Percentiles rank a stretch among this genome's conserved stretches.
phyloP scores from a whole-genome alignment of 805 yeast genomes.

The Kazachstania kunashirensis region DNA sequence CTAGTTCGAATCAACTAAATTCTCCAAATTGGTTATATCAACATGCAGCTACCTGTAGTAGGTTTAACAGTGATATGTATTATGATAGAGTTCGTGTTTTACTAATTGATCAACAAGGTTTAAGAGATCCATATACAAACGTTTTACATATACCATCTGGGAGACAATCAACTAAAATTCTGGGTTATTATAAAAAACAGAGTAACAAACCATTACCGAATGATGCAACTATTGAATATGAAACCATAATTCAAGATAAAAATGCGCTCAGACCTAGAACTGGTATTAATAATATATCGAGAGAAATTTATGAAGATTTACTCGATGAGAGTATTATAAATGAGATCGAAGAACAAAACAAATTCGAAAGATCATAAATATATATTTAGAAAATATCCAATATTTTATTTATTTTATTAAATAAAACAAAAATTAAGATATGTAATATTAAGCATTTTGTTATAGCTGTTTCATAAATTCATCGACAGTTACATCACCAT shows the following conservation, averaged over 20 bases:
- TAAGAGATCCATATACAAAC: constrained; percentile 81
- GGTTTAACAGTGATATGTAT: constrained; percentile 54
- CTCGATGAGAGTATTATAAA: constrained; percentile 46
- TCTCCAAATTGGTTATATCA: constrained; percentile 80
- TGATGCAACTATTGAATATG: constrained; percentile 33
- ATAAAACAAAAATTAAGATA: too few relatives aligned
- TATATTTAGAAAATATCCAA: neutral
- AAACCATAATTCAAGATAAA: constrained; percentile 38
- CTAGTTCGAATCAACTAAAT: constrained; percentile 32
- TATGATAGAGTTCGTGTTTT: constrained; percentile 46
- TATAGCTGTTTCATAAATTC: constrained; percentile 10
- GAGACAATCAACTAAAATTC: constrained; percentile 58
- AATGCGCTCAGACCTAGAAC: constrained; percentile 43
- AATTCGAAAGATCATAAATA: constrained; percentile 34
- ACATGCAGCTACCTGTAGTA: constrained; percentile 69
- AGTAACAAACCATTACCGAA: constrained; percentile 19
- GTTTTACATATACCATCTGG: constrained; percentile 58
- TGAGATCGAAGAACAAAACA: constrained; percentile 57
- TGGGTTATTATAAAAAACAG: constrained; percentile 17
- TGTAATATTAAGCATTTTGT: too few relatives aligned
- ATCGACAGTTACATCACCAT: constrained; percentile 32
- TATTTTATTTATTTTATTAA: neutral
- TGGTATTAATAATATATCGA: constrained; percentile 54
- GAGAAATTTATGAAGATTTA: constrained; percentile 46
- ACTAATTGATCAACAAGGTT: constrained; percentile 40